Conservation (phyloP, 129 eudicot genomes). For the Calendula officinalis region DNA sequence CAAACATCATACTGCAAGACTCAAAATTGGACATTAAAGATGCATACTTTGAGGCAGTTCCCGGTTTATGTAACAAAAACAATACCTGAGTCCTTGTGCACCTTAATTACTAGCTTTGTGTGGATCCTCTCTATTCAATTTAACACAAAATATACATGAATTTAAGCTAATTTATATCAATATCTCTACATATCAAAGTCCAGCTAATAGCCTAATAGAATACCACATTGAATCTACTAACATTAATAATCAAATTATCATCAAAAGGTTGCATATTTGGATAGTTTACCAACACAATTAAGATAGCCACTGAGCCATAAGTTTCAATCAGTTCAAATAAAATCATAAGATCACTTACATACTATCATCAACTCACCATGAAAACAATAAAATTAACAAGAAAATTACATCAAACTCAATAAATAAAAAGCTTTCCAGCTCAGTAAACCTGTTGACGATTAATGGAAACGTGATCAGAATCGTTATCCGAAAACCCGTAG, state of each 20-base stretch:
- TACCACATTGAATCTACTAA: constrained; percentile 2
- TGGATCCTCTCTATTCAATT: too few species aligned
- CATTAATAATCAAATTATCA: background rate
- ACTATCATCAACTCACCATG: background rate
- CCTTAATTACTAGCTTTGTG: too few species aligned
- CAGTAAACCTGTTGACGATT: constrained; percentile 62
- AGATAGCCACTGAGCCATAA: background rate
- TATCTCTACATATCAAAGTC: too few species aligned
- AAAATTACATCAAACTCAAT: background rate
- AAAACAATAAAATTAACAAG: background rate
- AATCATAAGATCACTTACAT: background rate
- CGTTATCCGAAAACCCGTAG: constrained; percentile 52
- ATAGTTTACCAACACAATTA: background rate
- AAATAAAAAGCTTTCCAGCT: background rate
- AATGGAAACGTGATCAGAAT: constrained; percentile 31
- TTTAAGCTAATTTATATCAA: too few species aligned
- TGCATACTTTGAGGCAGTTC: too few species aligned
- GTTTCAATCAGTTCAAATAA: background rate
- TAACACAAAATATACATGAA: too few species aligned
- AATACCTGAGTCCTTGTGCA: too few species aligned
- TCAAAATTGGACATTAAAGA: too few species aligned
- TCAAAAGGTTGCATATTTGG: background rate
- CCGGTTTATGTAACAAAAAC: too few species aligned
- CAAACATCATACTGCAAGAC: background rate
- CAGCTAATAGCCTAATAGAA: background rate